These are phyloP conservation scores for Circinella minor DNA, from an alignment of 371 early-diverging fungal species.

Conservation along the genomic window DNA sequence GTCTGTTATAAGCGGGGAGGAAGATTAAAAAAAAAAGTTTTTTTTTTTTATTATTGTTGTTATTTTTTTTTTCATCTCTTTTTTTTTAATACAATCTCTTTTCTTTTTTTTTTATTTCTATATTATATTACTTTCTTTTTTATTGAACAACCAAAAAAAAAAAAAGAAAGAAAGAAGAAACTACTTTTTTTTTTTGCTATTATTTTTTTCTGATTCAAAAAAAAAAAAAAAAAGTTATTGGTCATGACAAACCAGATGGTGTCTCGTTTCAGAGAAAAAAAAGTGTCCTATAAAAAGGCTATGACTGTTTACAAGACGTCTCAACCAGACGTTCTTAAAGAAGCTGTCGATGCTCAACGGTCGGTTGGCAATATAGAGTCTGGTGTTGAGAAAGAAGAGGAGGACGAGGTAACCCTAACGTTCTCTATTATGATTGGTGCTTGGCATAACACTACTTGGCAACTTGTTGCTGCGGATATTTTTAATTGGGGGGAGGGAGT, in stretches of 20 bases:
- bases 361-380: conserved; percentile 75
- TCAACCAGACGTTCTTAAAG: conserved; percentile 58
- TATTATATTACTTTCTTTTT: no score
- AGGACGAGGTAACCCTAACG: conserved; percentile 64
- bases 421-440: conserved; percentile 9
- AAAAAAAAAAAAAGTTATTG: neutral
- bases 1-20: no score
- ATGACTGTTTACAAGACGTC: conserved; percentile 63
- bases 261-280: conserved; percentile 63
- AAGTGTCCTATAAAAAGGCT: conserved; percentile 65
- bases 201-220: no score
- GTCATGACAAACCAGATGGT: conserved; percentile 36
- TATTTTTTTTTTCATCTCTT: no score
- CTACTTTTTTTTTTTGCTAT: neutral
- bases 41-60: no score
- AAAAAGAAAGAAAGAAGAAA: no score
- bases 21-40: no score
- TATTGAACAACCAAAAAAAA: no score
- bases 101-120: no score
- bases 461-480: neutral
- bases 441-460: neutral
- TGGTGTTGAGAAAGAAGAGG: conserved; percentile 94
- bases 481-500: neutral
- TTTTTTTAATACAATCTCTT: no score
- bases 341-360: conserved; percentile 62